Base-by-base conservation (phyloP, 352 stramenopile species). In the Phytophthora litchii region DNA sequence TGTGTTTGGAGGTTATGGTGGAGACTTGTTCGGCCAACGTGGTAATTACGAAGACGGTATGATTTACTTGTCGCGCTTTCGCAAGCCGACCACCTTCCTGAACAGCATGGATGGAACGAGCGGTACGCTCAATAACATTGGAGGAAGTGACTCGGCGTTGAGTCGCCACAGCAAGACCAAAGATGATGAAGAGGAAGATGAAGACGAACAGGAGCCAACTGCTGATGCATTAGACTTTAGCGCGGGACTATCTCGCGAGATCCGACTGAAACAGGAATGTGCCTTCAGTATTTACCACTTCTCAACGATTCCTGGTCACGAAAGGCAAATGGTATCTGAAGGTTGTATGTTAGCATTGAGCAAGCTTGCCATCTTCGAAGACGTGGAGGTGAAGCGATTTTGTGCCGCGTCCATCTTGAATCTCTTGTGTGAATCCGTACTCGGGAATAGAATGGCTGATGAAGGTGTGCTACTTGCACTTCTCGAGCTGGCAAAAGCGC, bases 1-100 rank as follows among this genome's bases (percentile, higher is more conserved):
- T 34, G 81, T 91, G 11, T 86, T 94, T 32, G 60, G 53, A 7
- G 71, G 64, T 16, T 96, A 96, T 54, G 58, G 63, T 4, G 88
- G 88, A 4, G 88, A 96, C 51, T 56, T 95, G 12, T 96, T 96
- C 59, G 83, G 76, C 31, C 88, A 94, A 60, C 82, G 79, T 11
- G 86, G 86, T 9, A 86, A 92, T 41, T 94, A 94, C 49, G 76
- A 94, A 49, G 77, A 91, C 50, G 88, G 86, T 20, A 92, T 96
- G 81, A 95, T 95, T 51, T 96, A 96, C 54, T 41, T 94, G 35
- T 94, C 85, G 4, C 80, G 85, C 14, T 90, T 94, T 45, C 73
- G 74, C 32, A 92, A 92, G 40, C 85, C 80, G 4, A 69, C 50
- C 0, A 69, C 72, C 12, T 42, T 76, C 7, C 44, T 60, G 29